Percentiles rank a stretch among this genome's conserved stretches.
phyloP scores from a whole-genome alignment of 108 stramenopile species.

The Nitzschia palea region DNA sequence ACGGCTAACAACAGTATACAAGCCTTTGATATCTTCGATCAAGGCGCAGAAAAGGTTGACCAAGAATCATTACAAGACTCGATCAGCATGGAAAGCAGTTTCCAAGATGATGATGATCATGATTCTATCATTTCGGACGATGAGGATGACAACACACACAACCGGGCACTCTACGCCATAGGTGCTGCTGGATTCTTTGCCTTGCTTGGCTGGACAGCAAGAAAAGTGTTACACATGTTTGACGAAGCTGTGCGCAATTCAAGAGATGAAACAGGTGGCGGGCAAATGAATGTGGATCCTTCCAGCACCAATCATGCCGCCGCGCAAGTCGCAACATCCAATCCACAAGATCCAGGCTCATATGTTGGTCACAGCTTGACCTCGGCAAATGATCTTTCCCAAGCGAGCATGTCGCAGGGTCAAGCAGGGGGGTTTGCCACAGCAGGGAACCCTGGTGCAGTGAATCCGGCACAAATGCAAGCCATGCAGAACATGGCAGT shows the following conservation, averaged over 20 bases:
- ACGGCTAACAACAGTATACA: not conserved
- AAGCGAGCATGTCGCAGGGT: constrained; percentile 3
- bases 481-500: constrained; percentile 14
- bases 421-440: not conserved
- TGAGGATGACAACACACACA: not conserved
- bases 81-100: not conserved
- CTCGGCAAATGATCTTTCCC: not conserved
- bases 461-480: not conserved
- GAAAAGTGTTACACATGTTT: not conserved
- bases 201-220: not conserved
- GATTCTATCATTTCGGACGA: constrained; percentile 7
- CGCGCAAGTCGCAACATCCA: not conserved
- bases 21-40: not conserved
- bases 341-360: not conserved
- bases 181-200: not conserved
- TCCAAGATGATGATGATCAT: constrained; percentile 5
- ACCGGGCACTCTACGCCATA: not conserved
- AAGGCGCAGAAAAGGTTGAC: not conserved
- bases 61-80: not conserved
- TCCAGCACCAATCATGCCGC: not conserved
- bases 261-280: not conserved
- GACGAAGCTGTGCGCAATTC: not conserved
- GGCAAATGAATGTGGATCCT: not conserved
- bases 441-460: not conserved
- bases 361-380: not conserved